Percentiles rank a stretch among this genome's conserved stretches.
These are phyloP conservation scores for Colletotrichum simmondsii DNA, from an alignment of 2,329 filamentous ascomycete species.

Conservation along the genomic window DNA sequence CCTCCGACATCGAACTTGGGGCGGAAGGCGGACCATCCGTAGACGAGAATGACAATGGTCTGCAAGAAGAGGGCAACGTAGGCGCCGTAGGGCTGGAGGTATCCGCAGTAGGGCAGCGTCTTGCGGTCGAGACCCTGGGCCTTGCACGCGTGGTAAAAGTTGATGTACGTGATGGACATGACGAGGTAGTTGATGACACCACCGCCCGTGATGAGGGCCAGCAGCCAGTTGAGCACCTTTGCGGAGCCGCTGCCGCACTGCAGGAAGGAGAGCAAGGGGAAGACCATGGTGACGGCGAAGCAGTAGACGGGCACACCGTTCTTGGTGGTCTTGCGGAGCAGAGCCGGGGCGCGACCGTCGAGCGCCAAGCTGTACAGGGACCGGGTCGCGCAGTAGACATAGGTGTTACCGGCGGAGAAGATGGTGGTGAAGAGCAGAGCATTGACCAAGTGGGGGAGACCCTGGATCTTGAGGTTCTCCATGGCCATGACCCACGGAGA, in stretches of 20 bases:
- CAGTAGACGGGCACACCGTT: constrained; percentile 44
- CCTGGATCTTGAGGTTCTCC: constrained; percentile 67
- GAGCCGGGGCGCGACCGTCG: constrained; percentile 60
- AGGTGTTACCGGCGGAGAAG: constrained; percentile 69
- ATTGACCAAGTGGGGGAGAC: constrained; percentile 74
- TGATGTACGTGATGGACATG: constrained; percentile 65
- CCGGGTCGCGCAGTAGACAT: constrained; percentile 64
- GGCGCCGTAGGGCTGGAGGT: constrained; percentile 73
- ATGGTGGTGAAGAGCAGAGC: constrained; percentile 67
- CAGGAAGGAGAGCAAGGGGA: constrained; percentile 34
- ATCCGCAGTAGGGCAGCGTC: constrained; percentile 74
- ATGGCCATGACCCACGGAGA: constrained; percentile 75
- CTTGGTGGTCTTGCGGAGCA: constrained; percentile 43
- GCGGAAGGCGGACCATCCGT: constrained; percentile 73
- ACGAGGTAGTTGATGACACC: constrained; percentile 35
- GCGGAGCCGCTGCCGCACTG: constrained; percentile 57
- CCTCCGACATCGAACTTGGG: constrained; percentile 66
- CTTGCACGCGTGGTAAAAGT: constrained; percentile 69
- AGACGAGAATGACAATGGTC: constrained; percentile 68
- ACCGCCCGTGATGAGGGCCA: constrained; percentile 70
- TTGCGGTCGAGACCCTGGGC: constrained; percentile 64
- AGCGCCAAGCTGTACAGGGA: constrained; percentile 67
- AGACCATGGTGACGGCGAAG: constrained; percentile 30
- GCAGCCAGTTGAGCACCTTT: constrained; percentile 74
- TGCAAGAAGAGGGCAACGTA: constrained; percentile 67